Evolutionary conservation across 768 basidiomycete species (phyloP), one percentile per base, ranked within the genome.

Genomic region (Rhizopogon roseolus): DNA sequence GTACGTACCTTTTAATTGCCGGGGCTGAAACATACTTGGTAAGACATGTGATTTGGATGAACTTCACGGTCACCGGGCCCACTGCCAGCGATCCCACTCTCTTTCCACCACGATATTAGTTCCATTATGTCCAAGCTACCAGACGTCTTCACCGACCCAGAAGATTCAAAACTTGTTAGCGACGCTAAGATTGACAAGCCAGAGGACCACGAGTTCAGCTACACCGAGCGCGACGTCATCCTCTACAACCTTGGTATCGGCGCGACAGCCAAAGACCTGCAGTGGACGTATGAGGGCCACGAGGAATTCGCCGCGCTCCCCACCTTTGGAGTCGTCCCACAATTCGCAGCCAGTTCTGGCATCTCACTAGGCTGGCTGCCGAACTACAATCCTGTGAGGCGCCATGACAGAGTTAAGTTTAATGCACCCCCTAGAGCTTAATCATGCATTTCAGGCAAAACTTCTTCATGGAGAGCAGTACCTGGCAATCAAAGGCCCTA

Each of bases 401-500:
- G n/a, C 11, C 9, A 11, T 46, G 48, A 34, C 17, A 41, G 55
- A 58, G 7, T 54, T 50, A 41, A 22, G 22, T 7, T 27, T 17
- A 34, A 42, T 55, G 43, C 27, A 28, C 34, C 17, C 22, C 41
- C n/a, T 37, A 19, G 34, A 36, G 28, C 52, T 34, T 16, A 34
- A 25, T 37, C 5, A 48, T 3, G 16, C 13, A 11, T 41, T 46
- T 2, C 56, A 93, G 92, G 92, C 94, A 44, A 98, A 93, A 71
- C 77, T 99, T n/a, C 80, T 99, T 16, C 97, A 99, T 66, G 97
- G 97, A 42, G 97, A 99, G 66, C 97, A 98, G 64, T 98, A 92
- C 69, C 73, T 99, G 60, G 80, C 83, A 56, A 91, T 99, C 68
- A 87, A 89, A 62, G 84, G 75, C 2, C 85, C 89, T 0, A 90